Conservation (phyloP, 257 asterid genomes). For the Lavandula angustifolia region DNA sequence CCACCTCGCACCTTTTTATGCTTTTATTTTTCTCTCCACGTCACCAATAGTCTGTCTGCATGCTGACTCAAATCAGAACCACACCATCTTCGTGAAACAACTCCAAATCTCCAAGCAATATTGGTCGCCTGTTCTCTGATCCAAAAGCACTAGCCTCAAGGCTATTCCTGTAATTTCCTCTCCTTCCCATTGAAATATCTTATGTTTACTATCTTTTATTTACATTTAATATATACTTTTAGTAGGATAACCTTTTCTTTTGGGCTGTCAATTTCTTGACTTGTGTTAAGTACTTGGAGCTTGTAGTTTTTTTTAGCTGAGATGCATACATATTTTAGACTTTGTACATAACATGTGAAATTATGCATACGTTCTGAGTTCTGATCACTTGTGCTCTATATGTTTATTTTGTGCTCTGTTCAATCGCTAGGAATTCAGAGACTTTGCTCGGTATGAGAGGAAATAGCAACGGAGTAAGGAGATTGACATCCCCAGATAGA, state of each 20-base stretch:
- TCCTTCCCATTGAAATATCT: background rate
- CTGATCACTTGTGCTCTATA: background rate
- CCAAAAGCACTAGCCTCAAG: constrained; percentile 42
- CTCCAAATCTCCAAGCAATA: constrained; percentile 28
- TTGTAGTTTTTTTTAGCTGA: no score
- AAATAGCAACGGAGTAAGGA: constrained; percentile 48
- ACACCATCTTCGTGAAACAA: constrained; percentile 24
- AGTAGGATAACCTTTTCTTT: background rate
- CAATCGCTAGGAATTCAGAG: constrained; percentile 62
- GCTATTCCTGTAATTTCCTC: constrained; percentile 49
- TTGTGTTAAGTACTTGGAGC: no score
- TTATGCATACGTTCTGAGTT: constrained; percentile 21
- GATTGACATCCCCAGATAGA: constrained; percentile 45
- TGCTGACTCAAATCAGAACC: constrained; percentile 40
- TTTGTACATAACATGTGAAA: background rate
- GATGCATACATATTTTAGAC: background rate
- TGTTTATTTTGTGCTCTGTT: background rate
- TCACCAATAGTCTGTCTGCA: constrained; percentile 28
- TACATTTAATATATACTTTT: background rate
- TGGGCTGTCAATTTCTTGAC: no score
- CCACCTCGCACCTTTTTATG: constrained; percentile 9
- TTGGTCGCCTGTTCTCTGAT: constrained; percentile 36
- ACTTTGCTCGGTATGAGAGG: constrained; percentile 54
- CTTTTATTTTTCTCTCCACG: constrained; percentile 1
- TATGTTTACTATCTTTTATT: constrained; percentile 5